Percentiles rank a stretch among this genome's conserved stretches.
phyloP scores from a whole-genome alignment of 1,284 basidiomycete species.

The Polyporus tsugae region DNA sequence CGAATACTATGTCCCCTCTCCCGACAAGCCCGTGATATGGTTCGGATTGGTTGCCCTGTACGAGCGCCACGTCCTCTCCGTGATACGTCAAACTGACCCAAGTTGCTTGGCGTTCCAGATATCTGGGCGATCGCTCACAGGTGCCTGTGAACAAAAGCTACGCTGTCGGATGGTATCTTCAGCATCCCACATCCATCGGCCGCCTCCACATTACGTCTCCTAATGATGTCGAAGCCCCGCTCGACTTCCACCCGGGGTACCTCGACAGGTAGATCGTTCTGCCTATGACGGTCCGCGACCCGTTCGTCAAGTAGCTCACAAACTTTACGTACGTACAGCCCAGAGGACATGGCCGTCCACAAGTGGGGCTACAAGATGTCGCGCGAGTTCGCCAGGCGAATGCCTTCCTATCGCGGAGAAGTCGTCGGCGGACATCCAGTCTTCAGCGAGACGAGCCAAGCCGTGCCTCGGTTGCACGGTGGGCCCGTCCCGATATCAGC shows the following conservation, averaged over 20 bases:
- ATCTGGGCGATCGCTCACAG: slow-evolving; percentile 38
- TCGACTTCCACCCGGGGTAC: slow-evolving; percentile 37
- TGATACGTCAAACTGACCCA: not conserved
- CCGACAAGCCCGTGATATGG: slow-evolving; percentile 58
- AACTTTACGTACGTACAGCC: slow-evolving; percentile 18
- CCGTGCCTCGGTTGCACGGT: slow-evolving; percentile 13
- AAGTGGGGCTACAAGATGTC: slow-evolving; percentile 45
- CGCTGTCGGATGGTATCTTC: slow-evolving; percentile 43
- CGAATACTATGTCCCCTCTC: slow-evolving; percentile 50
- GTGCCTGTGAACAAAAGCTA: slow-evolving; percentile 44
- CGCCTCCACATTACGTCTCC: slow-evolving; percentile 34
- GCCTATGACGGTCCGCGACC: not conserved
- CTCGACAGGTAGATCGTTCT: slow-evolving; percentile 27
- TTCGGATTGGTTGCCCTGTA: slow-evolving; percentile 42
- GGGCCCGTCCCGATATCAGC: slow-evolving; percentile 30
- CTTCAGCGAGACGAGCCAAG: slow-evolving; percentile 38
- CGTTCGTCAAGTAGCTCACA: not conserved
- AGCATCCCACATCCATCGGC: slow-evolving; percentile 33
- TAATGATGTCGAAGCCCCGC: slow-evolving; percentile 28
- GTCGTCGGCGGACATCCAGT: slow-evolving; percentile 39
- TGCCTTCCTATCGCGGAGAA: slow-evolving; percentile 48
- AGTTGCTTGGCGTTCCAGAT: slow-evolving; percentile 27
- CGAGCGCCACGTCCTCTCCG: slow-evolving; percentile 33
- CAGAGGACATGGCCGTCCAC: slow-evolving; percentile 50
- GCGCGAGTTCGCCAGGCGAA: slow-evolving; percentile 46